phyloP scores from a whole-genome alignment of 2,329 filamentous ascomycete genomes.

The Botrytis paeoniae region DNA sequence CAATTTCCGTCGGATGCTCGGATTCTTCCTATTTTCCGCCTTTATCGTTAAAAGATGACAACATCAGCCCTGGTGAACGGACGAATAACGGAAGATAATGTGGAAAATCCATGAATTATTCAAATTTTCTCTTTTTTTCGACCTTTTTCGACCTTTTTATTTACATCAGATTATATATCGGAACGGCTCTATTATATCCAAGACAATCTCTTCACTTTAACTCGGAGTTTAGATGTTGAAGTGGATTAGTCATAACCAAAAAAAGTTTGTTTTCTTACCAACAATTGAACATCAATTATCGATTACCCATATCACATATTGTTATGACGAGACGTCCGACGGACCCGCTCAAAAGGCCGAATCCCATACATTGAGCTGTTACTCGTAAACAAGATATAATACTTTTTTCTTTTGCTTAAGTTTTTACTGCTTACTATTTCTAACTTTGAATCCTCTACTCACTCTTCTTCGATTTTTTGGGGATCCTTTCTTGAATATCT shows the following conservation, averaged over 20 bases:
- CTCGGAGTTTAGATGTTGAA: not conserved
- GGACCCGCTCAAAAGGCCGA: conserved; percentile 9
- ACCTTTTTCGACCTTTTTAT: not conserved
- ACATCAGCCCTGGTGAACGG: not conserved
- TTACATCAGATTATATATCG: not conserved
- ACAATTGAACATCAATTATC: not conserved
- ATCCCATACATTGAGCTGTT: not conserved
- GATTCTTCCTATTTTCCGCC: not conserved
- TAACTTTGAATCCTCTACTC: not conserved
- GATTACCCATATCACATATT: not conserved
- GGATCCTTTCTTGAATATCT: not conserved
- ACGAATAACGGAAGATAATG: not conserved
- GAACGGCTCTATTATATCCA: not conserved
- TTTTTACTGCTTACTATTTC: not conserved
- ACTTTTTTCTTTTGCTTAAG: not conserved
- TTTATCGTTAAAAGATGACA: not conserved
- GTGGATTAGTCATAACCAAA: not conserved
- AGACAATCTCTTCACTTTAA: not conserved
- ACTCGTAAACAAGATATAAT: not conserved
- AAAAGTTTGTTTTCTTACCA: not conserved
- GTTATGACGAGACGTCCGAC: conserved; percentile 9
- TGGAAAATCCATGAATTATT: not conserved
- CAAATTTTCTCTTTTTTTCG: not conserved
- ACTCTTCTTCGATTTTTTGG: not conserved
- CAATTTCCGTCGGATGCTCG: not conserved